Conservation (phyloP, 805 yeast genomes). For the Ogataea parapolymorpha region DNA sequence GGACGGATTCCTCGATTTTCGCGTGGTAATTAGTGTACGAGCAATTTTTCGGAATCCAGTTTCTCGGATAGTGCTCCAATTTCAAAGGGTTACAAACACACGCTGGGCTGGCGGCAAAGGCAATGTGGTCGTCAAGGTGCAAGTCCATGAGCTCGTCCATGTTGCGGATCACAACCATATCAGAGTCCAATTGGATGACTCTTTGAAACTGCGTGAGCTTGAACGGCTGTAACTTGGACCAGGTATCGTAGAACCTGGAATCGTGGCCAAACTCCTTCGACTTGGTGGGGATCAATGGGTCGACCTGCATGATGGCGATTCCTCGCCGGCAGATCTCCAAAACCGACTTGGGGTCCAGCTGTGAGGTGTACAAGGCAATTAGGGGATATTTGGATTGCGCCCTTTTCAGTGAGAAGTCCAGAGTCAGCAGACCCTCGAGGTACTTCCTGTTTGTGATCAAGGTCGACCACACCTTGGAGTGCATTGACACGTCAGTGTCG, state of each 20-base stretch:
- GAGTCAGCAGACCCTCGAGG: conserved; percentile 48
- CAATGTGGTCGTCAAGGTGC: conserved; percentile 33
- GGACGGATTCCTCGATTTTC: conserved; percentile 16
- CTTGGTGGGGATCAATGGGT: conserved; percentile 41
- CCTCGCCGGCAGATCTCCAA: conserved; percentile 36
- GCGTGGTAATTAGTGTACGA: conserved; percentile 40
- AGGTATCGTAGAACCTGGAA: conserved; percentile 55
- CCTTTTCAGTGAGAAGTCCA: conserved; percentile 44
- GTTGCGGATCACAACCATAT: conserved; percentile 54
- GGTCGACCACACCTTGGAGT: conserved; percentile 48
- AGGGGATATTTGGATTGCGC: conserved; percentile 47
- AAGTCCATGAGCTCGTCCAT: conserved; percentile 59
- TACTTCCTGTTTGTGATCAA: conserved; percentile 51
- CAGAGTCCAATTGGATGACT: conserved; percentile 55
- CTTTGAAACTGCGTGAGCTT: conserved; percentile 48
- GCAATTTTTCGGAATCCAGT: conserved; percentile 52
- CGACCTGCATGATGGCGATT: conserved; percentile 41
- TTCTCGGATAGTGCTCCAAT: conserved; percentile 48
- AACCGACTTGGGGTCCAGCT: conserved; percentile 40
- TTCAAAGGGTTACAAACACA: conserved; percentile 60
- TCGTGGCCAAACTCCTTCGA: conserved; percentile 47
- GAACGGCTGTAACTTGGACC: conserved; percentile 60
- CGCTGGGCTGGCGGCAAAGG: conserved; percentile 58
- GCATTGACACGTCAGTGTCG: conserved; percentile 18
- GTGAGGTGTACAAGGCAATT: conserved; percentile 51